Conservation (phyloP, 179 eudicot species). For the Actinidia chinensis region DNA sequence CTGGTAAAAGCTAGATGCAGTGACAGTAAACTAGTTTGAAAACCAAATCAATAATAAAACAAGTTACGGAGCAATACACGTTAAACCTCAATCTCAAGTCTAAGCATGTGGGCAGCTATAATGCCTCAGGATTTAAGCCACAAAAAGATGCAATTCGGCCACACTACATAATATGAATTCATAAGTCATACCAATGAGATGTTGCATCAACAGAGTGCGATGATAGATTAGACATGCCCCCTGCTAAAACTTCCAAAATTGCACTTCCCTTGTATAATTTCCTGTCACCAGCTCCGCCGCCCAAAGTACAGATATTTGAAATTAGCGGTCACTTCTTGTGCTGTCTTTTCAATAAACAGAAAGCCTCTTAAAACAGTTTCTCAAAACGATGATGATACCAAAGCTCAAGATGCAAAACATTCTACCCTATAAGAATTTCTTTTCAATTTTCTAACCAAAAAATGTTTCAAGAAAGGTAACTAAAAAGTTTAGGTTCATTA, state of each 20-base stretch:
- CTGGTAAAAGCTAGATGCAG: not conserved
- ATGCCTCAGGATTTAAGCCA: slow-evolving; percentile 4
- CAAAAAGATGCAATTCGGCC: not conserved
- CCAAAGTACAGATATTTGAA: not conserved
- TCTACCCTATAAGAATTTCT: too few species aligned
- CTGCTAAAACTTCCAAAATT: not conserved
- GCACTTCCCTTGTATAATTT: not conserved
- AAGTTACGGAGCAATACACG: not conserved
- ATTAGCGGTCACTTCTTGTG: too few species aligned
- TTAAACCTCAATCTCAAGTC: not conserved
- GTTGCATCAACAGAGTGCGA: not conserved
- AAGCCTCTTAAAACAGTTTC: too few species aligned
- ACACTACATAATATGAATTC: not conserved
- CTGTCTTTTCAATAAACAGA: too few species aligned
- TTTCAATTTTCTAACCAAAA: slow-evolving; percentile 1
- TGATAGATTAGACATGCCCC: not conserved
- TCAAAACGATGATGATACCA: not conserved
- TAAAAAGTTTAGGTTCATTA: not conserved
- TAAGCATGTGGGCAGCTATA: not conserved
- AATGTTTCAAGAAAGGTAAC: not conserved
- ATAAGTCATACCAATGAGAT: slow-evolving; percentile 34
- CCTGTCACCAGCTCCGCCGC: not conserved
- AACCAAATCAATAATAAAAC: not conserved
- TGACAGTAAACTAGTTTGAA: not conserved
- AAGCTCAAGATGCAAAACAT: not conserved